Evolutionary conservation across 495 filamentous ascomycete species (phyloP).

Genomic region (Xylaria nigripes): DNA sequence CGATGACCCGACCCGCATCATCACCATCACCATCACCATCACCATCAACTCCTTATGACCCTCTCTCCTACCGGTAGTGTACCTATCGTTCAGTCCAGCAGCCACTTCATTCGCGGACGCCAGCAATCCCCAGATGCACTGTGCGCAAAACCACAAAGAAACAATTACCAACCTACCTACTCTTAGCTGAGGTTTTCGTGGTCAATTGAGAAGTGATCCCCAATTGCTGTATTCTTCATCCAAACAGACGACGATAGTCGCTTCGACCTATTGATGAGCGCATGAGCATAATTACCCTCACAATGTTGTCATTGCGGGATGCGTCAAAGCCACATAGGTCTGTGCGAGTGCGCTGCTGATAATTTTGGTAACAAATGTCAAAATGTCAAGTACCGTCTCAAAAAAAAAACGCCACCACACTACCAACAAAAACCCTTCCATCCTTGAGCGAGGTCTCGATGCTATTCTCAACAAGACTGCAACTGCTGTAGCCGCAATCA

Average conservation of each 20-base stretch:
- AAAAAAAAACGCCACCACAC: background rate
- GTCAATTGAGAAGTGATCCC: background rate
- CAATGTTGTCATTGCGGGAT: too few relatives aligned
- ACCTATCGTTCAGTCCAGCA: background rate
- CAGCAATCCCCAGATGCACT: background rate
- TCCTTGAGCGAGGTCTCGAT: too few relatives aligned
- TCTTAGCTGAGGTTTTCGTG: slow-evolving; percentile 1
- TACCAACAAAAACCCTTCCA: too few relatives aligned
- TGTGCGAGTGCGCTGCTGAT: background rate
- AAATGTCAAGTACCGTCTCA: background rate
- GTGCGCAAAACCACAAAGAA: background rate
- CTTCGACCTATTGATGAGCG: background rate
- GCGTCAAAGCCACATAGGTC: background rate
- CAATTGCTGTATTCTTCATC: background rate
- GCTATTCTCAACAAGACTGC: too few relatives aligned
- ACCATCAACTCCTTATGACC: background rate
- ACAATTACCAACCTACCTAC: too few relatives aligned
- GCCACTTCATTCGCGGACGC: background rate
- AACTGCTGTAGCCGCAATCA: too few relatives aligned
- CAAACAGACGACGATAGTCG: background rate
- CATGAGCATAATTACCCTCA: slow-evolving; percentile 1
- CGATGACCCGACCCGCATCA: background rate
- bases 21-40: background rate
- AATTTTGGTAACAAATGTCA: background rate
- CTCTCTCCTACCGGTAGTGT: background rate